phyloP scores from a whole-genome alignment of 345 rosid genomes.

The Eucalyptus sp. region DNA sequence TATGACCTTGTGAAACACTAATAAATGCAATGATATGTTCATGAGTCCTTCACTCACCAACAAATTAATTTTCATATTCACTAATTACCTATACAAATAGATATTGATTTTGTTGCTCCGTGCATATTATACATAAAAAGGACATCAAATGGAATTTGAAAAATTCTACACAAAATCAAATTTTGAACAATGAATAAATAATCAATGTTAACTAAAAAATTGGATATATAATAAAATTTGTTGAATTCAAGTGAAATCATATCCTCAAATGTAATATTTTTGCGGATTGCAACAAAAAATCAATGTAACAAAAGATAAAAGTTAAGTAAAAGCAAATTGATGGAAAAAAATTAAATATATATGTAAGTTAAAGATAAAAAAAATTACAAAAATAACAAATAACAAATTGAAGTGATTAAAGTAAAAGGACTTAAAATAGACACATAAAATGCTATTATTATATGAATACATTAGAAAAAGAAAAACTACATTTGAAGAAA shows the following conservation, averaged over 20 bases:
- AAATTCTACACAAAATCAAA: not conserved
- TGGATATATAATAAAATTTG: not conserved
- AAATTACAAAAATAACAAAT: not conserved
- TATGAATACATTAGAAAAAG: not conserved
- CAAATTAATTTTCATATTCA: not conserved
- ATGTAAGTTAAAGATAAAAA: not conserved
- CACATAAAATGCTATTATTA: not conserved
- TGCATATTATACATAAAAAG: not conserved
- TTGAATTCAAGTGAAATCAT: not conserved
- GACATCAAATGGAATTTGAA: not conserved
- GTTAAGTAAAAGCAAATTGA: not conserved
- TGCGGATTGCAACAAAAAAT: not conserved
- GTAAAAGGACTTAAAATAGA: not conserved
- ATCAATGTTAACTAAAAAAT: not conserved
- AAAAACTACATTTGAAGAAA: not conserved
- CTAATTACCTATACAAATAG: not conserved
- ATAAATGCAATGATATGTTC: not conserved
- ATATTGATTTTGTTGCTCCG: not conserved
- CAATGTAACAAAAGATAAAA: not conserved
- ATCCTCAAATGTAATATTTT: not conserved
- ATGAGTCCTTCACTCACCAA: not conserved
- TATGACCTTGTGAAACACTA: not conserved
- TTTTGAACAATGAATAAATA: not conserved
- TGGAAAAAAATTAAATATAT: not conserved
- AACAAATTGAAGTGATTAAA: not conserved